Evolutionary conservation across 2,329 filamentous ascomycete species (phyloP).

Genomic region (Ustilaginoidea virens): DNA sequence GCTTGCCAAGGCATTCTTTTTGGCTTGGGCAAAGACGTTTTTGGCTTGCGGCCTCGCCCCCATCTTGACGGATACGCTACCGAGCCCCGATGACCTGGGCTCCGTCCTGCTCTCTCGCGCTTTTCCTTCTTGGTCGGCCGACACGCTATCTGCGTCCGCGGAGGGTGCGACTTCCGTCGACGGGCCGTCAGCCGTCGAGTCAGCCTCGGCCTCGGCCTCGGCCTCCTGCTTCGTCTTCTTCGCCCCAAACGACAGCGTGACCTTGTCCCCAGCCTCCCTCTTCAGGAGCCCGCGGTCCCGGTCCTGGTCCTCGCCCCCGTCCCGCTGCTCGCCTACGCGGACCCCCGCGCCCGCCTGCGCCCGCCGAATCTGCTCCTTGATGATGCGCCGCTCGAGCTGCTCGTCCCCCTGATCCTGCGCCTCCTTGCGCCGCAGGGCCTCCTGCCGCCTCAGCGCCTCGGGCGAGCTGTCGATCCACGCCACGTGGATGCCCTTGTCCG

Average conservation of each 20-base stretch:
- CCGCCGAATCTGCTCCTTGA: constrained; percentile 69
- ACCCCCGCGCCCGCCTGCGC: constrained; percentile 41
- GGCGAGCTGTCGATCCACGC: constrained; percentile 86
- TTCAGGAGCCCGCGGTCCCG: constrained; percentile 39
- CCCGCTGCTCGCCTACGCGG: constrained; percentile 16
- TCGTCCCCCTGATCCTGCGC: constrained; percentile 82
- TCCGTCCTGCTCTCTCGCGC: constrained; percentile 6
- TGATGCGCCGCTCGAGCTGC: constrained; percentile 68
- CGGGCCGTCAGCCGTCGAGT: constrained; percentile 6
- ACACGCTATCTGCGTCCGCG: constrained; percentile 5
- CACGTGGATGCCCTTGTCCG: constrained; percentile 69
- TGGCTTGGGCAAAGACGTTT: constrained; percentile 55
- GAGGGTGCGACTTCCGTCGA: constrained; percentile 9
- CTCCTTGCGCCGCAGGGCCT: constrained; percentile 71
- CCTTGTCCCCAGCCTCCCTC: constrained; percentile 57
- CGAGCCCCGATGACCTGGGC: constrained; percentile 17
- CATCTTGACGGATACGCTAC: constrained; percentile 48
- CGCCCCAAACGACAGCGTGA: constrained; percentile 52
- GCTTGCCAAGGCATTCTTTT: constrained; percentile 52
- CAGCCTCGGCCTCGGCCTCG: neutral
- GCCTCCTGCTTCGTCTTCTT: constrained; percentile 17
- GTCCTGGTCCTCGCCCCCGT: constrained; percentile 23
- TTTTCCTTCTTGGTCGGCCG: constrained; percentile 5
- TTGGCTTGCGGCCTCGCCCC: constrained; percentile 49
- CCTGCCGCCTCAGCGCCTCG: constrained; percentile 64